Conservation (phyloP, 1,284 basidiomycete species). For the Ceratobasidium sp. region DNA sequence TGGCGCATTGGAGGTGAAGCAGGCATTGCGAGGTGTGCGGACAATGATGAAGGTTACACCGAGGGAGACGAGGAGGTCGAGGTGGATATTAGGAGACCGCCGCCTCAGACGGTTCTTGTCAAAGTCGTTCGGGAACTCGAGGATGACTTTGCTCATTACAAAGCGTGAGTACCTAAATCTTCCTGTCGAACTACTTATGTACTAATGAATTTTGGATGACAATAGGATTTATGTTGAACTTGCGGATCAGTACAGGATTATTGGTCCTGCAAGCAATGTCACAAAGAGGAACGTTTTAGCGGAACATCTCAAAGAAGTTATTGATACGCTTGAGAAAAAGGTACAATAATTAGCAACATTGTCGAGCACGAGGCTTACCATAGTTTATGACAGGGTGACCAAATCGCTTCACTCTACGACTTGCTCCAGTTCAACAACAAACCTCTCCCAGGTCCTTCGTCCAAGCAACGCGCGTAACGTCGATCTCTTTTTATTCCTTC, state of each 20-base stretch:
- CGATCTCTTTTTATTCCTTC: background rate
- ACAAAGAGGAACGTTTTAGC: conserved; percentile 85
- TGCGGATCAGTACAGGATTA: conserved; percentile 89
- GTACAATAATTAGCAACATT: conserved; percentile 60
- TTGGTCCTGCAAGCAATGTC: conserved; percentile 85
- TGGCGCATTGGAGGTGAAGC: conserved; percentile 36
- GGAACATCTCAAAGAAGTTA: conserved; percentile 87
- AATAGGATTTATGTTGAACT: conserved; percentile 87
- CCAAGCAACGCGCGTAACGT: conserved; percentile 21
- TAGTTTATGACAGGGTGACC: conserved; percentile 75
- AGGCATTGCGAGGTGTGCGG: background rate
- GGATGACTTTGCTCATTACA: conserved; percentile 92
- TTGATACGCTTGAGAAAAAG: conserved; percentile 90
- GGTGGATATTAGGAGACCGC: conserved; percentile 66
- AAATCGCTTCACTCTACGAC: conserved; percentile 87
- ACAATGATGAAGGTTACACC: conserved; percentile 58
- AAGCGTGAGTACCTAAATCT: conserved; percentile 70
- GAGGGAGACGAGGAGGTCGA: conserved; percentile 68
- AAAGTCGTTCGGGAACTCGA: conserved; percentile 87
- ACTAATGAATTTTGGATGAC: conserved; percentile 45
- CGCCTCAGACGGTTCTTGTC: conserved; percentile 85
- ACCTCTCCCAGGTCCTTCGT: conserved; percentile 46
- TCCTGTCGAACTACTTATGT: background rate
- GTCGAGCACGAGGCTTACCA: background rate
- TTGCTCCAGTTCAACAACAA: conserved; percentile 78